Base-by-base conservation (phyloP, 2,329 filamentous ascomycete genomes). In the Fusarium sp. region DNA sequence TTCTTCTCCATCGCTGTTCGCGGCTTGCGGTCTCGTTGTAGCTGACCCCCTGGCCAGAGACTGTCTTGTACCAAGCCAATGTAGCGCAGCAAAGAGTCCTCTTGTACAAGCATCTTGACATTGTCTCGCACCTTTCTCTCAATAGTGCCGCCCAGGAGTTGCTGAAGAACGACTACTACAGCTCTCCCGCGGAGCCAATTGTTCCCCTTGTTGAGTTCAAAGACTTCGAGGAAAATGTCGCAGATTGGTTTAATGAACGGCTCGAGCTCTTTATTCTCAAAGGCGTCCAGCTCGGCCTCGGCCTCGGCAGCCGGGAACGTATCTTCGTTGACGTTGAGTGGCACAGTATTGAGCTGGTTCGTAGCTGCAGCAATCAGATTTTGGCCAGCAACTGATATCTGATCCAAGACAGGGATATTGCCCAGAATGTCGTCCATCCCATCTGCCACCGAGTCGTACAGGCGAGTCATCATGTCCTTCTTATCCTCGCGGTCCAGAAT, bases 201-300 rank as follows among this genome's bases (percentile, higher is more conserved):
- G 83, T 97, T 98, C 44, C 96, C 95, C 69, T 93, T 92, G 81
- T 98, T 97, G 42, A 99, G 88, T 79, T 98, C 95, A 79, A 99
- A 99, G 0, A 95, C 90, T 80, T 99, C 96, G 17, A 99, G 89
- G 83, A 99, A 99, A 69, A 99, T 92, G 81, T 99, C 96, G 82
- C 95, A 98, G 70, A 99, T 98, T 5, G 96, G 97, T 81, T 98
- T 99, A 78, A 99, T 96, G 79, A 99, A 98, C 1, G 96, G 96
- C 79, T 97, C 95, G 3, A 95, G 87, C 77, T 98, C 94, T 78
- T 92, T 92, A 79, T 94, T 92, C 82, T 98, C 96, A 78, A 97
- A 98, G 0, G 96, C 96, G 66, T 95, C 94, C 57, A 99, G 86
- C 82, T 98, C 96, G 0, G 96, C 96, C 83, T 98, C 95, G 0